Percentiles rank a stretch among this genome's conserved stretches.
Conservation (phyloP, 805 yeast species). For the Metschnikowia similis region DNA sequence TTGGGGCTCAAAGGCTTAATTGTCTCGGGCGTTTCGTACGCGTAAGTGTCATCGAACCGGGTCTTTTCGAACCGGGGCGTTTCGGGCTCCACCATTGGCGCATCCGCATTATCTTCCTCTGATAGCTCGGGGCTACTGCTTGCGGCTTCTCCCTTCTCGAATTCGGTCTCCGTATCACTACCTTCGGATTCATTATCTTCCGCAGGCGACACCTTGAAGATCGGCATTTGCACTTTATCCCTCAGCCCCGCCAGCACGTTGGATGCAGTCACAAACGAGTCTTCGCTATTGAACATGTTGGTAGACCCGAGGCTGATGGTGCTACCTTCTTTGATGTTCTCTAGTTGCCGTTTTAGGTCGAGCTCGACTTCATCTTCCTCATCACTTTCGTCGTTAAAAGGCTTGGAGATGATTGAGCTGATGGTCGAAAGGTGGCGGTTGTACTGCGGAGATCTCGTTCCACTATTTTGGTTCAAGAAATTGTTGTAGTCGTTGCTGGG, state of each 20-base stretch:
- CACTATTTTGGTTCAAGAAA: constrained; percentile 19
- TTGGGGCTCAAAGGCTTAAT: constrained; percentile 34
- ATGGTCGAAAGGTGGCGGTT: constrained; percentile 38
- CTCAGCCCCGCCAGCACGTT: background rate
- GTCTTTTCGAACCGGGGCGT: constrained; percentile 8
- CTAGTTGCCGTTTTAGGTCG: constrained; percentile 38
- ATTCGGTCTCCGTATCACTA: constrained; percentile 8
- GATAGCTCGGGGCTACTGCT: background rate
- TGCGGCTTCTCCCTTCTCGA: background rate
- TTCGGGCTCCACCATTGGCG: constrained; percentile 2
- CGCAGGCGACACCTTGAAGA: constrained; percentile 5
- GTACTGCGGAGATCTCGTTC: constrained; percentile 12
- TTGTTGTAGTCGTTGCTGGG: constrained; percentile 22
- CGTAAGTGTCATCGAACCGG: constrained; percentile 1
- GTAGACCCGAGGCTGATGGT: constrained; percentile 6
- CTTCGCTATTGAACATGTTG: constrained; percentile 5
- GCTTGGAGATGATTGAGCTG: constrained; percentile 40
- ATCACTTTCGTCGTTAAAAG: constrained; percentile 18
- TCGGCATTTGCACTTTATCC: constrained; percentile 3
- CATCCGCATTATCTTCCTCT: background rate
- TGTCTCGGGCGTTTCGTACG: constrained; percentile 15
- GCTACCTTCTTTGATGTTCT: constrained; percentile 26
- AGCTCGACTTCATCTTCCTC: constrained; percentile 34
- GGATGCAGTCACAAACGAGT: constrained; percentile 9
- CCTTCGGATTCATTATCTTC: background rate